Evolutionary conservation across 2,329 filamentous ascomycete genomes (phyloP), one percentile per base, ranked within the genome.

Genomic region (Aureobasidium lini): DNA sequence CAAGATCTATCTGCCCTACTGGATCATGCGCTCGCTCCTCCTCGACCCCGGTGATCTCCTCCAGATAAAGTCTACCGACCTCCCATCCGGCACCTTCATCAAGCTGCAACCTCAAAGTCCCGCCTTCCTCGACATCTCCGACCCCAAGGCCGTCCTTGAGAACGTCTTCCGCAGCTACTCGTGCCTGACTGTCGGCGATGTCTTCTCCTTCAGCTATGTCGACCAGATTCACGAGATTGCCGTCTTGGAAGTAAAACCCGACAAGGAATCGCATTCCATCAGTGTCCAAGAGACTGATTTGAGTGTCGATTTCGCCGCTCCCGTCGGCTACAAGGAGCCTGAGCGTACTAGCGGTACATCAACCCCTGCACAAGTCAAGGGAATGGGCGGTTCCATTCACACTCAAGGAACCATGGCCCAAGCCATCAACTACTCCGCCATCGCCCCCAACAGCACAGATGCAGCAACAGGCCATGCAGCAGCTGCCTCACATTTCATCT

Each of bases 201-300:
- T 96, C 44, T 99, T 99, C 79, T 95, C 89, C 64, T 99, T 99
- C 72, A 83, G 87, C 66, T 99, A 99, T 77, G 99, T 99, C 73
- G 92, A 97, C 70, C 88, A 91, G 62, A 81, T 91, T 9, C 99
- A 94, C 76, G 88, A 94, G 64, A 90, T 99, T 70, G 91, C 90
- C 2, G 94, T 99, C 1, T 76, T 97, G 13, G 93, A 97, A 70
- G 90, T 95, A 40, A 96, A 96, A 74, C 94, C 94, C 1, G 84
- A 89, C 64, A 84, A 88, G 64, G 83, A 88, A 1, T 89, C 89
- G 67, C 87, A 88, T 61, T 92, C 84, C 4, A 82, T 99, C 58
- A 92, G 91, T 68, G 95, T 96, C 74, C 86, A 96, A 59, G 94
- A 99, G 76, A 99, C 94, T 0, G 94, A 99, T 77, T 83, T 99